Conservation (phyloP, 306 rosid genomes). For the Dryas alaskensis region DNA sequence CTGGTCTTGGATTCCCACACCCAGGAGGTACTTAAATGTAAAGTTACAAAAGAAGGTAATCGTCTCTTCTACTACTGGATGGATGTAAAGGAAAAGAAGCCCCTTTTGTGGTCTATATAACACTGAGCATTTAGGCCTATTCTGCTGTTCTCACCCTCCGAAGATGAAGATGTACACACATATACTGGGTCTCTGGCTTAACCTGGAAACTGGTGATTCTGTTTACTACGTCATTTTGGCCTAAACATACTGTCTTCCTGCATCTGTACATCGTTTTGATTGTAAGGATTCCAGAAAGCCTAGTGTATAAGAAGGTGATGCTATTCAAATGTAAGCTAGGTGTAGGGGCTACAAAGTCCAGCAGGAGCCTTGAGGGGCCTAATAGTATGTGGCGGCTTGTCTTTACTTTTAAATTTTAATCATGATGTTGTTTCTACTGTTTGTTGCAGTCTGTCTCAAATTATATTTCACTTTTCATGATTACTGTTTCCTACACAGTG, state of each 20-base stretch:
- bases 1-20: constrained; percentile 46
- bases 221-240: constrained; percentile 48
- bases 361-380: constrained; percentile 33
- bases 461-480: not conserved
- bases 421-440: constrained; percentile 11
- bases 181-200: constrained; percentile 51
- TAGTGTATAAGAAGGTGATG: constrained; percentile 31
- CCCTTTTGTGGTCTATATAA: constrained; percentile 43
- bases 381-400: constrained; percentile 27
- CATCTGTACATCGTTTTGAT: constrained; percentile 41
- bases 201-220: constrained; percentile 42
- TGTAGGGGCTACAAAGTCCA: constrained; percentile 15
- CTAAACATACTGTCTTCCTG: constrained; percentile 24
- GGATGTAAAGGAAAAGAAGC: constrained; percentile 41
- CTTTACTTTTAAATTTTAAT: not conserved
- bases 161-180: constrained; percentile 65
- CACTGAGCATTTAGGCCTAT: constrained; percentile 42
- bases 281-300: constrained; percentile 29
- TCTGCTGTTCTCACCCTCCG: constrained; percentile 45
- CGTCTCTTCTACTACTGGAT: constrained; percentile 31
- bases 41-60: constrained; percentile 41
- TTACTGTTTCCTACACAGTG: not conserved
- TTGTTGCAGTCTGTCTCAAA: not conserved
- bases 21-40: constrained; percentile 54
- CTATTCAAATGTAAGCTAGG: constrained; percentile 32